A percentile compares a stretch with the other conserved stretches of the same genome.
These are phyloP conservation scores for Melastoma malabathricum DNA, from an alignment of 345 rosid species.

Conservation along the genomic window DNA sequence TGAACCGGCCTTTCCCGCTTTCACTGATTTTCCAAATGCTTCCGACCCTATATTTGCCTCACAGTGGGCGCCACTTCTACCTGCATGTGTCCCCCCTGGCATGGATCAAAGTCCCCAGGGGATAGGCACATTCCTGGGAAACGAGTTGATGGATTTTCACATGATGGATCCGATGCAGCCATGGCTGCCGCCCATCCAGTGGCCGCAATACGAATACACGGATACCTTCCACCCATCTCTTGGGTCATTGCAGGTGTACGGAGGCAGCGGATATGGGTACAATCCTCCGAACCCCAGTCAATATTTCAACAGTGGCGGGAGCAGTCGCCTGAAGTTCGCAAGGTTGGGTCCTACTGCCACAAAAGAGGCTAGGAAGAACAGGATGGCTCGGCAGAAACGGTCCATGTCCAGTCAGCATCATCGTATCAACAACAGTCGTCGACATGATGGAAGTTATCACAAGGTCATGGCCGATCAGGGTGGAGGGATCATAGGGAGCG, in stretches of 20 bases:
- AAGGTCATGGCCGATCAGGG: slow-evolving; percentile 18
- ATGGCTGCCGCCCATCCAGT: slow-evolving; percentile 14
- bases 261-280: slow-evolving; percentile 31
- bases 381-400: slow-evolving; percentile 94
- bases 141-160: slow-evolving; percentile 15
- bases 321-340: slow-evolving; percentile 20
- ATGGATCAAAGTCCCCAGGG: no score
- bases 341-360: slow-evolving; percentile 69
- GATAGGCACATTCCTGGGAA: no score
- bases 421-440: slow-evolving; percentile 12
- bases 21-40: no score
- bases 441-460: slow-evolving; percentile 21
- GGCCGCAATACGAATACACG: slow-evolving; percentile 11
- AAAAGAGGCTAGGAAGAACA: slow-evolving; percentile 91
- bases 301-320: slow-evolving; percentile 26
- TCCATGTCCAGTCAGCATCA: slow-evolving; percentile 30
- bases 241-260: slow-evolving; percentile 10
- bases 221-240: slow-evolving; percentile 11
- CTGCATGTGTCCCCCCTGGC: no score
- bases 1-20: no score
- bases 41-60: no score
- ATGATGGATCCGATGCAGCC: slow-evolving; percentile 33
- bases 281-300: slow-evolving; percentile 31
- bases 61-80: no score
- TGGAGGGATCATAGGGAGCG: slow-evolving; percentile 26